Percentiles rank a stretch among this genome's conserved stretches.
Evolutionary conservation across 2,329 filamentous ascomycete species (phyloP).

Genomic region (Verticillium klebahnii): DNA sequence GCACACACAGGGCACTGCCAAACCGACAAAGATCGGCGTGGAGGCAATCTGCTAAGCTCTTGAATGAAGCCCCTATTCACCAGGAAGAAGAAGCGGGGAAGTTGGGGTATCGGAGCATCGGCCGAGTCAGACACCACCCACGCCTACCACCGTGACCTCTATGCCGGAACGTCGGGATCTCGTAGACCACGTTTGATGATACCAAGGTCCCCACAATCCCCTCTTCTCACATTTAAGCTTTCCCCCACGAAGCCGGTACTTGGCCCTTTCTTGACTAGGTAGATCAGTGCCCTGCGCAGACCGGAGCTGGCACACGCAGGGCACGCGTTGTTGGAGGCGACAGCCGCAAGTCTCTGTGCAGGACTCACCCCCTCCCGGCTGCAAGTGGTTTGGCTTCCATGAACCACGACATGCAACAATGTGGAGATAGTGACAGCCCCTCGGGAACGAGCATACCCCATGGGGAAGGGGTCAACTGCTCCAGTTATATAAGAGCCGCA

Average conservation of each 20-base stretch:
- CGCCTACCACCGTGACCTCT: not conserved
- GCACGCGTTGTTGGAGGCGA: constrained; percentile 5
- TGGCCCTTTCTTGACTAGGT: not conserved
- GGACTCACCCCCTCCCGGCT: not conserved
- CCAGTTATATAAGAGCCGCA: constrained; percentile 7
- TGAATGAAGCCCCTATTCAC: not conserved
- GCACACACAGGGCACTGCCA: not conserved
- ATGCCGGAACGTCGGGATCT: not conserved
- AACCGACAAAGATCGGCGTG: not conserved
- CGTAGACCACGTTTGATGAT: not conserved
- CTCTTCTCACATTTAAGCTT: not conserved
- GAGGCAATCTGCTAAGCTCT: not conserved
- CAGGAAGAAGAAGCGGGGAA: not conserved
- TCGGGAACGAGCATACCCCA: not conserved
- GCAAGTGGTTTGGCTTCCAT: not conserved
- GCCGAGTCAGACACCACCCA: not conserved
- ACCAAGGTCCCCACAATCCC: not conserved
- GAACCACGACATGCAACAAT: not conserved
- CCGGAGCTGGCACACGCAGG: constrained; percentile 16
- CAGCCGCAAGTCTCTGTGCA: not conserved
- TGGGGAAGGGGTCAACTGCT: not conserved
- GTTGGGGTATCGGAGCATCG: not conserved
- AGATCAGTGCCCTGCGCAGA: not conserved
- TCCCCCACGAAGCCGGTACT: not conserved
- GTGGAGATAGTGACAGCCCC: not conserved